Evolutionary conservation across 257 asterid genomes (phyloP), one percentile per base, ranked within the genome.

Genomic region (Forsythia suspensa): DNA sequence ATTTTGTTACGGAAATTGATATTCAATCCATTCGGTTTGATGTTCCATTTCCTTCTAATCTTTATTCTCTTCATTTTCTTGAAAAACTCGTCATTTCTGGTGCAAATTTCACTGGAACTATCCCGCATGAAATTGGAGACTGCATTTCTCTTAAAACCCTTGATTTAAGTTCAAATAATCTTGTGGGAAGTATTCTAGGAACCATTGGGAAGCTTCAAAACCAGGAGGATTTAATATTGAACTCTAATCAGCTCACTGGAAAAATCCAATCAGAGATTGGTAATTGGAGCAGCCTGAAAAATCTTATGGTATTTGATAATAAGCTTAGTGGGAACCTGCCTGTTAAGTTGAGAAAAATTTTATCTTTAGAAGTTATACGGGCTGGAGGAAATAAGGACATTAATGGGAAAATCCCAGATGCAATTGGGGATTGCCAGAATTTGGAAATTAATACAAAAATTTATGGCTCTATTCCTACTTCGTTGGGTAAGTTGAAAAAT

Each of bases 371-470:
- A 80, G 34, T 74, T 42, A 43, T 91, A 34, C 77, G 97, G 71
- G 92, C 86, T 13, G 97, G 94, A 21, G 97, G 97, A 74, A 91
- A 91, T 77, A 87, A 86, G 79, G 93, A 86, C 21, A 84, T 91
- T 66, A 72, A 79, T 8, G n/a, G 97, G 4, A 75, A 84, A 76
- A 88, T 91, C 12, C 97, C 95, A 0, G 85, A 82, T 48, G 93
- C 87, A 72, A 51, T 91, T 42, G 90, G 91, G 7, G 79, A 88
- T 69, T 90, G 91, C 80, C n/a, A 38, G 75, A 88, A 81, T 68
- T 73, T 91, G 80, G 82, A 73, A 36, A 87, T 88, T 48, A 93
- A 88, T 43, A 91, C 97, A 0, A 84, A 88, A 76, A 86, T 91
- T 73, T 90, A 95, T 1, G 94, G 97, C 13, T 38, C 69, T 4